Evolutionary conservation across 805 yeast genomes (phyloP).

Genomic region (Tetrapisispora nanseiensis): DNA sequence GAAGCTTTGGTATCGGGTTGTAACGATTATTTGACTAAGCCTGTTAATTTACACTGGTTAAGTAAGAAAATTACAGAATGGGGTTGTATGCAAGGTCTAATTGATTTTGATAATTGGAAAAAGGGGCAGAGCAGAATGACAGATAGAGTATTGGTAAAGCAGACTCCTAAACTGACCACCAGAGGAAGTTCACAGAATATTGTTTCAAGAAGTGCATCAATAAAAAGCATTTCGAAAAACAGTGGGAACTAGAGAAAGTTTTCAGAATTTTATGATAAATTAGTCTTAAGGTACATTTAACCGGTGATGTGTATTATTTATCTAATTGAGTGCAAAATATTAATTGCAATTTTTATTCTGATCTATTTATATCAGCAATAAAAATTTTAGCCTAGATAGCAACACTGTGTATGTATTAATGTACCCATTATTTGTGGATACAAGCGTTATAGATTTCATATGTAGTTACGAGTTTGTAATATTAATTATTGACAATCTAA

Average conservation of each 20-base stretch:
- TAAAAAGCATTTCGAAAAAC: not conserved
- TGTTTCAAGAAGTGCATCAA: constrained; percentile 1
- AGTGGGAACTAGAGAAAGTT: too few relatives aligned
- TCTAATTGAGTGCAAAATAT: too few relatives aligned
- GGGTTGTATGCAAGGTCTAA: constrained; percentile 98
- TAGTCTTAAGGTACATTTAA: not conserved
- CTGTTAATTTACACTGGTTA: constrained; percentile 89
- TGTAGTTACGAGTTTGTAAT: not conserved
- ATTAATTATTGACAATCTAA: not conserved
- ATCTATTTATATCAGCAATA: too few relatives aligned
- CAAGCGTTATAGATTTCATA: not conserved
- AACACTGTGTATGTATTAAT: too few relatives aligned
- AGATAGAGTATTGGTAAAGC: constrained; percentile 19
- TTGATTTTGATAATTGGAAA: constrained; percentile 91
- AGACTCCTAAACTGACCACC: constrained; percentile 8
- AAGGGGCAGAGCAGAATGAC: constrained; percentile 36
- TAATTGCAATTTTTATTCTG: too few relatives aligned
- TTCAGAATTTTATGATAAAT: too few relatives aligned
- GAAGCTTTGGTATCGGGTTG: constrained; percentile 96
- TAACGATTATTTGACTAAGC: constrained; percentile 91
- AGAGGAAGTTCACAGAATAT: not conserved
- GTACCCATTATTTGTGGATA: not conserved
- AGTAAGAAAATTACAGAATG: constrained; percentile 90
- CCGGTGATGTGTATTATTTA: too few relatives aligned
- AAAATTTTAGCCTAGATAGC: too few relatives aligned